A percentile compares a stretch with the other conserved stretches of the same genome.
Evolutionary conservation across 176 grass and related monocot genomes (phyloP).

Genomic region (Cenchrus purpureus): DNA sequence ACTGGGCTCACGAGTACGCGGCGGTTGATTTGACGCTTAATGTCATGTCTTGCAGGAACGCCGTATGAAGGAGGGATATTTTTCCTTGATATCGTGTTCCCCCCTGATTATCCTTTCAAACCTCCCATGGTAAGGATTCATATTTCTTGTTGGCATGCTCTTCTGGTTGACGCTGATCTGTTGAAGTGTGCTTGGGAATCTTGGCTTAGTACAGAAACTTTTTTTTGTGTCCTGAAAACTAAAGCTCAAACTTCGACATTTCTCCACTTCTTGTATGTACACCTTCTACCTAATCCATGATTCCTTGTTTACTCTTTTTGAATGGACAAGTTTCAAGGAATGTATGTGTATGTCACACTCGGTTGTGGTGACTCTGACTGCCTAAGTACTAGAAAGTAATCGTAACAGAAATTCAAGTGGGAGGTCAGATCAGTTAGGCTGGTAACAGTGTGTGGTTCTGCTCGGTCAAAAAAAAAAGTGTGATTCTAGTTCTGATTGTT

Average conservation of each 20-base stretch:
- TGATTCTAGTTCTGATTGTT: neutral
- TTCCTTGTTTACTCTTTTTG: slow-evolving; percentile 5
- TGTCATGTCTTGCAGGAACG: slow-evolving; percentile 50
- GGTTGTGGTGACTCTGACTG: neutral
- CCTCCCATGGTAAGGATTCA: slow-evolving; percentile 62
- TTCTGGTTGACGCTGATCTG: neutral
- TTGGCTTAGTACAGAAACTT: neutral
- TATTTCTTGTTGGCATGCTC: neutral
- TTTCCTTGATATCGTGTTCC: slow-evolving; percentile 87
- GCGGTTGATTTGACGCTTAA: neutral
- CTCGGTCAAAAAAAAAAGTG: neutral
- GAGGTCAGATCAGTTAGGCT: neutral
- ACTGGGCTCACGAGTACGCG: neutral
- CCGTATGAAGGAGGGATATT: slow-evolving; percentile 97
- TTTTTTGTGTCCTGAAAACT: neutral
- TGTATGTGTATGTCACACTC: slow-evolving; percentile 17
- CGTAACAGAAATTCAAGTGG: slow-evolving; percentile 4
- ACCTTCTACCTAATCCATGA: slow-evolving; percentile 19
- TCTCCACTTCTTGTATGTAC: slow-evolving; percentile 5
- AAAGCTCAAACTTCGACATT: neutral
- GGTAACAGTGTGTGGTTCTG: neutral
- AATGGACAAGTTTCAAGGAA: slow-evolving; percentile 36
- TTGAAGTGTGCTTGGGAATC: neutral
- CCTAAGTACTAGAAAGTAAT: slow-evolving; percentile 11
- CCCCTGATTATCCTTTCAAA: slow-evolving; percentile 87